Base-by-base conservation (phyloP, 176 grass and related monocot genomes). In the Carex cristatella region DNA sequence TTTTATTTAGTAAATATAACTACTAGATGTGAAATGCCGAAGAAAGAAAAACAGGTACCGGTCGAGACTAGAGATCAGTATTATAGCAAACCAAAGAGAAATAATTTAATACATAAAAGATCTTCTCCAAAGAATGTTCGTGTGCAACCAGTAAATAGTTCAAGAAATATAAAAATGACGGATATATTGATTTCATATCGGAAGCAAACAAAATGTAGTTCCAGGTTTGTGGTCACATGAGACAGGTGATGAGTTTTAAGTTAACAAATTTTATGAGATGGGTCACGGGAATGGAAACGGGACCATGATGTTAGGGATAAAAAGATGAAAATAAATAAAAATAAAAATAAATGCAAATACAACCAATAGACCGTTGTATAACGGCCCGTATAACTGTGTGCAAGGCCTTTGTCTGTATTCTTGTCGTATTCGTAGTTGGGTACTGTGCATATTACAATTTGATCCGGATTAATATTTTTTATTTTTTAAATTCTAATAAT, bases 211-310 rank as follows among this genome's bases (percentile, higher is more conserved):
- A 76, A 75, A 14, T 55, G 48, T 32, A 31, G 48, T 55, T 4
- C n/a, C 48, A 76, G 72, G 48, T 55, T 54, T 53, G n/a, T 76
- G 46, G 72, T 76, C 48, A 76, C 48, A 55, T 30, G 72, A 76
- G 72, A 54, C 23, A 76, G 23, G 1, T 30, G 72, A 30, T 31
- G 49, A 46, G 19, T 55, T 76, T 53, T 46, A 76, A 42, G 32
- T 76, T 76, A 32, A 49, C 40, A 72, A 72, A 46, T 49, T 72
- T 46, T 40, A 19, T 48, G 40, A 46, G 40, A 46, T 7, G 0
- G 23, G 23, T 23, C 23, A 23, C 23, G 23, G 23, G 23, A 23
- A 23, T 23, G 69, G 69, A 8, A 48, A 46, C 2, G 18, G 69
- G 40, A 48, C 69, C 69, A 72, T 72, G 69, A 46, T 72, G 0